These are phyloP conservation scores for Aspergillus fumigatiaffinis DNA, from an alignment of 2,329 filamentous ascomycete genomes.

Conservation along the genomic window DNA sequence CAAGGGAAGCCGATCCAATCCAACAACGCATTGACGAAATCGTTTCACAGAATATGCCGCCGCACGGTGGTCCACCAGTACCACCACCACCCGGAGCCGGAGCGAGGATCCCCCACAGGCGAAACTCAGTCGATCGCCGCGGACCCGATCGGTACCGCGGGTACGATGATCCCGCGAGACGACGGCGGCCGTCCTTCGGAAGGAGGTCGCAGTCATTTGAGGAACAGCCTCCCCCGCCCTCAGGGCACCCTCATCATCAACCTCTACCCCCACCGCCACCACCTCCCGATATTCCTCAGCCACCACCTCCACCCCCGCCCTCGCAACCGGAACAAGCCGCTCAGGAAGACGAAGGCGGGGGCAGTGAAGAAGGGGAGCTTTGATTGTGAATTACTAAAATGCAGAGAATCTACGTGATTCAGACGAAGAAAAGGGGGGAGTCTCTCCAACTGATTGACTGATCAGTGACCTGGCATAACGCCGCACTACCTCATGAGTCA, in stretches of 20 bases:
- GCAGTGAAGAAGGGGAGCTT: conserved; percentile 43
- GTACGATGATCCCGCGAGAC: conserved; percentile 12
- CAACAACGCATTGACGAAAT: conserved; percentile 37
- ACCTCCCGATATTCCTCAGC: conserved; percentile 6
- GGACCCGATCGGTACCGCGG: conserved; percentile 14
- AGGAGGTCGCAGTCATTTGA: conserved; percentile 1
- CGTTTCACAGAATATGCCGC: conserved; percentile 24
- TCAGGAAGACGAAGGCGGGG: conserved; percentile 30
- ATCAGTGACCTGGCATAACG: neutral
- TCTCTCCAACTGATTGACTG: neutral
- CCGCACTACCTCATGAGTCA: neutral
- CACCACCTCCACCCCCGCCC: conserved; percentile 7
- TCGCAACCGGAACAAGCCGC: conserved; percentile 2
- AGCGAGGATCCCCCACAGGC: conserved; percentile 1
- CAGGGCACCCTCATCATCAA: neutral
- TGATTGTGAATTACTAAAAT: conserved; percentile 8
- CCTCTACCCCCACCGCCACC: conserved; percentile 14
- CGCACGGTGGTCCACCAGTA: conserved; percentile 2
- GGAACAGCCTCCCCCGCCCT: conserved; percentile 5
- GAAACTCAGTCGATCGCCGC: conserved; percentile 9
- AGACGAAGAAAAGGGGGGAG: neutral
- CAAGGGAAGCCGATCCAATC: conserved; percentile 24
- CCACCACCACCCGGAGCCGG: neutral
- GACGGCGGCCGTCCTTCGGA: conserved; percentile 11
- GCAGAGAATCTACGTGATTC: neutral